Percentiles rank a stretch among this genome's conserved stretches.
phyloP scores from a whole-genome alignment of 495 filamentous ascomycete species.

The Penicillium diatomitis region DNA sequence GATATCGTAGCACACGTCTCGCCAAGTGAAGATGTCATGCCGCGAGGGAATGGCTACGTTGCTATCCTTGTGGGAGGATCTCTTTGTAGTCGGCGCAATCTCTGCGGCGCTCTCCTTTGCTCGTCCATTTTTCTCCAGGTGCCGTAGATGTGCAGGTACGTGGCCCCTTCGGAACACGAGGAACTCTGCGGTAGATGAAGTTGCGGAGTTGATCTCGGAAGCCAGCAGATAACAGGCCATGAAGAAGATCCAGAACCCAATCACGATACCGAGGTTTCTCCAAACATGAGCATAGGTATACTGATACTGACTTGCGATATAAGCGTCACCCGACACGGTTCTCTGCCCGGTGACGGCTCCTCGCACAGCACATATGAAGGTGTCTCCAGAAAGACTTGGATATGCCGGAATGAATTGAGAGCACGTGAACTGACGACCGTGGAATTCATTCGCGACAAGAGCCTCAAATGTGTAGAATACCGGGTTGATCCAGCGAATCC shows the following conservation, averaged over 20 bases:
- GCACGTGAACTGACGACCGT: conserved; percentile 41
- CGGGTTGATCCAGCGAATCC: conserved; percentile 41
- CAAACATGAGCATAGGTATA: conserved; percentile 53
- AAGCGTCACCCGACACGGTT: conserved; percentile 44
- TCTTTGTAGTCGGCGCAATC: conserved; percentile 8
- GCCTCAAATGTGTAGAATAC: conserved; percentile 38
- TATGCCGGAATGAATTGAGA: conserved; percentile 42
- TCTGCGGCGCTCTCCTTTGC: conserved; percentile 6
- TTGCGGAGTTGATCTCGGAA: conserved; percentile 37
- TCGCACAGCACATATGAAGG: conserved; percentile 42
- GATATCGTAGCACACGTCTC: conserved; percentile 64
- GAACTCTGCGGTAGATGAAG: conserved; percentile 34
- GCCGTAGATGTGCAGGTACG: conserved; percentile 24
- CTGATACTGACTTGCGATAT: conserved; percentile 43
- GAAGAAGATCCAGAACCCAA: conserved; percentile 56
- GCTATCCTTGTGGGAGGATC: conserved; percentile 14
- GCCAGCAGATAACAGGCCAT: conserved; percentile 37
- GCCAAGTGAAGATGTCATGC: conserved; percentile 65
- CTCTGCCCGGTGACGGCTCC: conserved; percentile 45
- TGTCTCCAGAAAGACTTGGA: conserved; percentile 37
- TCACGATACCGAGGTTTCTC: conserved; percentile 58
- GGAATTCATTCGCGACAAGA: conserved; percentile 49
- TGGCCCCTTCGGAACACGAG: conserved; percentile 35
- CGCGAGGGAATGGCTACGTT: conserved; percentile 35
- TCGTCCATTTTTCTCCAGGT: conserved; percentile 20